Evolutionary conservation across 495 filamentous ascomycete genomes (phyloP).

Genomic region (Tuber melanosporum): DNA sequence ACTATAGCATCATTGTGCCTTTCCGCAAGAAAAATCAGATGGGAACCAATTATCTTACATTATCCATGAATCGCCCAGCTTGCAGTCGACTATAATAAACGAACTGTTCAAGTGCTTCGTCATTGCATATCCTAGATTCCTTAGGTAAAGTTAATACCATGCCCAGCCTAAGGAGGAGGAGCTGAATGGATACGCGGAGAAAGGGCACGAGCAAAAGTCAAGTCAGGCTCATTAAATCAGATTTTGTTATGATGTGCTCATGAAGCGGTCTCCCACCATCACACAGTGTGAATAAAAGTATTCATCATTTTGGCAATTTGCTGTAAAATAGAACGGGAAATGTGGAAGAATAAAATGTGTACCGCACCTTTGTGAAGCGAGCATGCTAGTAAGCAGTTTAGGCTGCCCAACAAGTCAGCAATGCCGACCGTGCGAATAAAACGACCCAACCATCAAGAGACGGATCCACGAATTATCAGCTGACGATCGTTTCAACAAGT

Average conservation of each 20-base stretch:
- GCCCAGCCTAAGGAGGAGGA: not conserved
- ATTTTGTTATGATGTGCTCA: conserved; percentile 41
- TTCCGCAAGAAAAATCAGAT: not conserved
- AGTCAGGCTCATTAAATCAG: conserved; percentile 45
- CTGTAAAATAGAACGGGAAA: not conserved
- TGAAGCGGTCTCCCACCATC: conserved; percentile 31
- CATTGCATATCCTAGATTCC: not conserved
- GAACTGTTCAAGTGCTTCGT: not conserved
- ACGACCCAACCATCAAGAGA: not conserved
- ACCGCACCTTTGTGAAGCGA: conserved; percentile 16
- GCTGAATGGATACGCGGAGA: not conserved
- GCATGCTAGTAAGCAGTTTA: not conserved
- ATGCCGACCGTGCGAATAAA: not conserved
- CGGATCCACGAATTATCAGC: conserved; percentile 29
- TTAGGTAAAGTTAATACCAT: not conserved
- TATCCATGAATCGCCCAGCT: not conserved
- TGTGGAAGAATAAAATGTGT: not conserved
- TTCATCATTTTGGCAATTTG: conserved; percentile 37
- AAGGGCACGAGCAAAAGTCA: conserved; percentile 16
- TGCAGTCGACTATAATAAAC: not conserved
- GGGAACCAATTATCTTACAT: not conserved
- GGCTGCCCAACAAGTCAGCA: conserved; percentile 22
- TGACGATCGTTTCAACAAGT: conserved; percentile 43
- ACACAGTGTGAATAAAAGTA: conserved; percentile 43
- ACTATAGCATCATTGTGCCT: not conserved